Percentiles rank a stretch among this genome's conserved stretches.
Conservation (phyloP, 2,329 filamentous ascomycete species). For the Stromatinia cepivora region DNA sequence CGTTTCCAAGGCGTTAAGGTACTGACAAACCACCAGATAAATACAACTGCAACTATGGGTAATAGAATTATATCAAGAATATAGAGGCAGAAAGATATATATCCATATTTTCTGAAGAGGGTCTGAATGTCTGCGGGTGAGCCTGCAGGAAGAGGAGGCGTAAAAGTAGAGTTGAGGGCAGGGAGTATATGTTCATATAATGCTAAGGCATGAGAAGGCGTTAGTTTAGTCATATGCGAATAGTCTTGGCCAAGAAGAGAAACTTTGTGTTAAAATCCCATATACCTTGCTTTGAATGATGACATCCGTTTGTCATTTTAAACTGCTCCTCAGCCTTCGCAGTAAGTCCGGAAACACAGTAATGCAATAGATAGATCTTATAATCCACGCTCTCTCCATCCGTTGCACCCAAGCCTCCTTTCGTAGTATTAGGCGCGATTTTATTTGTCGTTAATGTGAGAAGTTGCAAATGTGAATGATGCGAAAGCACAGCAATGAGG, state of each 20-base stretch:
- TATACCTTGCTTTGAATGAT: conserved; percentile 10
- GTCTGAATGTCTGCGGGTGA: neutral
- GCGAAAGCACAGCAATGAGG: neutral
- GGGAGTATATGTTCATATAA: neutral
- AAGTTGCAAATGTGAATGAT: conserved; percentile 11
- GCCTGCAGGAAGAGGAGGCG: neutral
- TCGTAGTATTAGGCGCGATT: neutral
- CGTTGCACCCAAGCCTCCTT: neutral
- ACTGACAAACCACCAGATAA: conserved; percentile 14
- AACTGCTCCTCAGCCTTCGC: neutral
- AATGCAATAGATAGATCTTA: conserved; percentile 7
- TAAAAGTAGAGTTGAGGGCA: neutral
- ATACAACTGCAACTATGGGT: neutral
- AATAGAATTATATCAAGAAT: conserved; percentile 4
- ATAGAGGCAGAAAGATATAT: conserved; percentile 1
- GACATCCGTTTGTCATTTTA: neutral
- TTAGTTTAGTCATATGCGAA: neutral
- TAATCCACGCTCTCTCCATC: neutral
- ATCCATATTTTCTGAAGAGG: conserved; percentile 9
- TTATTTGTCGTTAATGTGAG: conserved; percentile 1
- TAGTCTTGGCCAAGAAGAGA: neutral
- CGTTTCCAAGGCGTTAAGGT: neutral
- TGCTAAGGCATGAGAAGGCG: neutral
- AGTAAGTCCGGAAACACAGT: conserved; percentile 10
- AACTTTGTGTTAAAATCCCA: neutral